Evolutionary conservation across 2,329 filamentous ascomycete species (phyloP).

Genomic region (Fusarium goolgardi): DNA sequence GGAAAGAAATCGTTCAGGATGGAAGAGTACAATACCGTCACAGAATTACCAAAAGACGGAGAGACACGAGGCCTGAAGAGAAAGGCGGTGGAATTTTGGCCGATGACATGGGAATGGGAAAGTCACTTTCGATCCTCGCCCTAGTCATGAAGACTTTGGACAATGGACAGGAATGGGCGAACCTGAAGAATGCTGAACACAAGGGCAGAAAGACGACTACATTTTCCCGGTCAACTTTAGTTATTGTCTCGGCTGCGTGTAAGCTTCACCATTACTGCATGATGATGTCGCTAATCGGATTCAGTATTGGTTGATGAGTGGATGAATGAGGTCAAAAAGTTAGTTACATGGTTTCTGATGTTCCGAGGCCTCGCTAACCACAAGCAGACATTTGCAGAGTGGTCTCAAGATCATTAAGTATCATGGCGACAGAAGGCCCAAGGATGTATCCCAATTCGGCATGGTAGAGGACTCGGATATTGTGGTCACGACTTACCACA

Average conservation of each 20-base stretch:
- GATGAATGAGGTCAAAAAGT: constrained; percentile 14
- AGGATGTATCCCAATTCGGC: not conserved
- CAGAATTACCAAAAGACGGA: constrained; percentile 6
- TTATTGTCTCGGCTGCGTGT: constrained; percentile 13
- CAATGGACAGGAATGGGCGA: not conserved
- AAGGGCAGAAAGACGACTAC: not conserved
- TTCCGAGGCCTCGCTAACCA: fast-evolving
- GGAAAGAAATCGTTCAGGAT: not conserved
- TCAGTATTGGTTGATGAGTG: constrained; percentile 18
- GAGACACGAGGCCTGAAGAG: not conserved
- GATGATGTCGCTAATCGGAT: fast-evolving
- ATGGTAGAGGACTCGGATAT: not conserved
- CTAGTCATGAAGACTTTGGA: constrained; percentile 20
- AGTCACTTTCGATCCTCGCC: constrained; percentile 4
- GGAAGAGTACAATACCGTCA: constrained; percentile 4
- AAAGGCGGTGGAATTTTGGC: constrained; percentile 3
- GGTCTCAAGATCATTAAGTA: constrained; percentile 8
- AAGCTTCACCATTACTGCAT: fast-evolving
- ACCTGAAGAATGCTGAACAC: not conserved
- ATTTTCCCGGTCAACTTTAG: not conserved
- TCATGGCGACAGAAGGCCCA: not conserved
- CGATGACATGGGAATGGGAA: constrained; percentile 24
- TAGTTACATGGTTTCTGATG: fast-evolving
- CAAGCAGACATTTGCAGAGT: not conserved
- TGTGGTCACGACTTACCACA: constrained; percentile 15